A percentile compares a stretch with the other conserved stretches of the same genome.
phyloP scores from a whole-genome alignment of 2,329 filamentous ascomycete genomes.

The Colletotrichum shisoi region DNA sequence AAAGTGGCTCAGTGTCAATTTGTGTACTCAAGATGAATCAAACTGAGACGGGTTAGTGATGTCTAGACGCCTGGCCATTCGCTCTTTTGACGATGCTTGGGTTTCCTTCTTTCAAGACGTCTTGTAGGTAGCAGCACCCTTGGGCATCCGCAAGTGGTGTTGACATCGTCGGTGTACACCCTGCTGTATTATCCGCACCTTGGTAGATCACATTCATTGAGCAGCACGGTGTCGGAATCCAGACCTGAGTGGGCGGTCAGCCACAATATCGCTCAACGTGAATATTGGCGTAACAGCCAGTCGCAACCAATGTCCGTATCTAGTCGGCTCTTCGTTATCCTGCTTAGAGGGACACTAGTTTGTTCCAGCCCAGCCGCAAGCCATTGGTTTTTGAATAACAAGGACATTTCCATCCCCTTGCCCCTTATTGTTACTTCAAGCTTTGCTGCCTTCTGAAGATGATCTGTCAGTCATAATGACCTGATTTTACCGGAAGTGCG shows the following conservation, averaged over 20 bases:
- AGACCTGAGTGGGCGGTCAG: too few species aligned
- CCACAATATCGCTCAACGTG: neutral
- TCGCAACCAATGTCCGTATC: neutral
- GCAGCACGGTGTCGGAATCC: constrained; percentile 1
- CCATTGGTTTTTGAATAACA: neutral
- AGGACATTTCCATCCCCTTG: neutral
- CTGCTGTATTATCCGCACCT: neutral
- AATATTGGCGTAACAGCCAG: neutral
- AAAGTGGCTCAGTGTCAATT: constrained; percentile 28
- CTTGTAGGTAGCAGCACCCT: neutral
- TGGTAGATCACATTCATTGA: constrained; percentile 9
- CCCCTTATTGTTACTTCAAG: too few species aligned
- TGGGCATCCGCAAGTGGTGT: neutral
- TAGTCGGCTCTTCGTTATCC: neutral
- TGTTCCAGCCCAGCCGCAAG: neutral
- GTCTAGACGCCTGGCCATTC: neutral
- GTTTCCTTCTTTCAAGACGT: neutral
- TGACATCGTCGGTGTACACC: neutral
- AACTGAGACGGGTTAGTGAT: constrained; percentile 23
- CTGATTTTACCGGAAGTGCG: neutral
- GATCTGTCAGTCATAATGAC: neutral
- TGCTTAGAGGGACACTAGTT: neutral
- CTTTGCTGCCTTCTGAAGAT: neutral
- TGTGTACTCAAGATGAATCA: constrained; percentile 32
- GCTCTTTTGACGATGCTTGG: too few species aligned